Conservation (phyloP, 192 early-diverging fungal genomes). For the Coemansia sp. region DNA sequence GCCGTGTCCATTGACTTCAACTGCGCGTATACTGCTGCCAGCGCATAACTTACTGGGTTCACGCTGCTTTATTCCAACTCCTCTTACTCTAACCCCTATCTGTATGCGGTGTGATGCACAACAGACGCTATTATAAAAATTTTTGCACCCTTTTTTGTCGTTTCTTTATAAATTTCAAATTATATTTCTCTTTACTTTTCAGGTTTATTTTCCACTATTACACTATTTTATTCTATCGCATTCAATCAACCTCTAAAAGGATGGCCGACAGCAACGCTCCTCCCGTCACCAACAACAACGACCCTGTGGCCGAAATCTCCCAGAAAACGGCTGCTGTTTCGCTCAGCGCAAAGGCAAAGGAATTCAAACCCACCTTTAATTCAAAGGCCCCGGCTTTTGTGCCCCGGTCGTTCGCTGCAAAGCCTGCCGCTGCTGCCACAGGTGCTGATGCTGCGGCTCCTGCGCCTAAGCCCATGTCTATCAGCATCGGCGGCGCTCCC, state of each 20-base stretch:
- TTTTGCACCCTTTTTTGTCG: not conserved
- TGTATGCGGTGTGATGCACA: too few species aligned
- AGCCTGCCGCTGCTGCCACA: constrained; percentile 32
- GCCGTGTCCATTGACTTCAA: constrained; percentile 84
- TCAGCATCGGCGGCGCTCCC: constrained; percentile 27
- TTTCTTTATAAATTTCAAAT: constrained; percentile 3
- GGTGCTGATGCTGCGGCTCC: constrained; percentile 15
- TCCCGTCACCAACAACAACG: constrained; percentile 14
- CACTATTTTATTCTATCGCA: constrained; percentile 2
- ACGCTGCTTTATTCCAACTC: too few species aligned
- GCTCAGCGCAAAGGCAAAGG: constrained; percentile 62
- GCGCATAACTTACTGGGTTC: too few species aligned
- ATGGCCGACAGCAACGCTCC: constrained; percentile 33
- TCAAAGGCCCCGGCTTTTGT: constrained; percentile 67
- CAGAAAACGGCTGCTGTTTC: constrained; percentile 50
- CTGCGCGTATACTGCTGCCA: constrained; percentile 54
- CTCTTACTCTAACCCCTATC: too few species aligned
- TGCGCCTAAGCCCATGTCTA: constrained; percentile 20
- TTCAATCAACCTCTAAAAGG: constrained; percentile 4
- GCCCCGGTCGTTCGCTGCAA: constrained; percentile 56
- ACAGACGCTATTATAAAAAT: too few species aligned
- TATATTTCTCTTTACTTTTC: constrained; percentile 4
- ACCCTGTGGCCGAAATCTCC: constrained; percentile 25
- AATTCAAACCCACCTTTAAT: constrained; percentile 65
- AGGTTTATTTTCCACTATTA: not conserved